phyloP scores from a whole-genome alignment of 208 protist species.

The Wallacemonas sp. region DNA sequence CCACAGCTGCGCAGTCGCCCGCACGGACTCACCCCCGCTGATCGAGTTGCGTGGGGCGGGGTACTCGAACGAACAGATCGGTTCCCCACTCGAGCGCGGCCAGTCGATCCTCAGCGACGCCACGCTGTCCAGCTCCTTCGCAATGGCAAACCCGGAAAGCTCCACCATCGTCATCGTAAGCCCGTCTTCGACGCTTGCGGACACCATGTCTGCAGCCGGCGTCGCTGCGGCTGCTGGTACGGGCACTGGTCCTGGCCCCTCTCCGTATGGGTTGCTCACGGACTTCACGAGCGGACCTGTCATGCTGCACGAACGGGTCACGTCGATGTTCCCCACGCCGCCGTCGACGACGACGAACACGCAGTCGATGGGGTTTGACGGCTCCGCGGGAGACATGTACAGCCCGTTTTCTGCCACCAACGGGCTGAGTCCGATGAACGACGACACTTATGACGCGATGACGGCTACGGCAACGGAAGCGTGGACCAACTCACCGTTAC shows the following conservation, averaged over 20 bases:
- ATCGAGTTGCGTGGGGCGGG: not conserved
- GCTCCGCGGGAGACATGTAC: slow-evolving; percentile 3
- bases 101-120: not conserved
- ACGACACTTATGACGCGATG: not conserved
- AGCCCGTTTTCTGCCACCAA: slow-evolving; percentile 11
- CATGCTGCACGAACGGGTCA: not conserved
- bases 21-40: not conserved
- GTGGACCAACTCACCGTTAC: not conserved
- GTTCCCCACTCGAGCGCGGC: not conserved
- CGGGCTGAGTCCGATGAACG: not conserved
- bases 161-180: slow-evolving; percentile 3
- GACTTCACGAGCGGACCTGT: not conserved
- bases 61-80: not conserved
- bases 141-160: not conserved
- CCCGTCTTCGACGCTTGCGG: not conserved
- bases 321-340: slow-evolving; percentile 8
- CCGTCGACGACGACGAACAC: slow-evolving; percentile 13
- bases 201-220: not conserved
- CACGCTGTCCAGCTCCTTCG: not conserved
- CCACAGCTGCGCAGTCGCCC: no score
- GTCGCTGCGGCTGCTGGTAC: no score
- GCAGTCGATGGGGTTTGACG: slow-evolving; percentile 4
- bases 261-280: not conserved
- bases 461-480: not conserved
- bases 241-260: no score